phyloP scores from a whole-genome alignment of 2,329 filamentous ascomycete species.

The Furcasterigmium sp. region DNA sequence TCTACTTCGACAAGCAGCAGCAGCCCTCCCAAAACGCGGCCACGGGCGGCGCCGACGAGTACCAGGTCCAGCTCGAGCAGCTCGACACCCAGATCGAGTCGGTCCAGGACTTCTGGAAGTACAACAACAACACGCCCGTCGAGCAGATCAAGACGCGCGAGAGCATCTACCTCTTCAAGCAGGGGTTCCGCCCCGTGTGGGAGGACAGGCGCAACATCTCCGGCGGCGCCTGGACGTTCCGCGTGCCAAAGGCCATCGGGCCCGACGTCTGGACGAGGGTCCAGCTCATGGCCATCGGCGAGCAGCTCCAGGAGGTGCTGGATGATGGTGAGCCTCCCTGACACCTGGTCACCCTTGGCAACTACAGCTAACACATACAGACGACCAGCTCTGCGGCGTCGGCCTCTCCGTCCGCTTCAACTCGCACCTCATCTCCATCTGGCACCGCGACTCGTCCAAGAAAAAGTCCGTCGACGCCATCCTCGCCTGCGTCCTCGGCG shows the following conservation, averaged over 20 bases:
- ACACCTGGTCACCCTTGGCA: too few relatives aligned
- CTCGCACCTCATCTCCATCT: conserved; percentile 81
- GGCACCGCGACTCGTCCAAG: conserved; percentile 85
- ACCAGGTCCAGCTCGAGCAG: conserved; percentile 54
- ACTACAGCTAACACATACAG: conserved; percentile 36
- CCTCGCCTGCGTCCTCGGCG: conserved; percentile 65
- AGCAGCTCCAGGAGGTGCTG: conserved; percentile 69
- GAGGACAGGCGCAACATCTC: conserved; percentile 81
- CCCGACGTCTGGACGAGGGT: conserved; percentile 78
- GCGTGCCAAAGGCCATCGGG: conserved; percentile 70
- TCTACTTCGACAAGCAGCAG: conserved; percentile 55
- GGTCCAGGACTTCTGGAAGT: conserved; percentile 79
- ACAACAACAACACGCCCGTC: conserved; percentile 76
- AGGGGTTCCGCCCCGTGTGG: conserved; percentile 72
- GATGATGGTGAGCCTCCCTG: conserved; percentile 53
- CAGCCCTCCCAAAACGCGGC: conserved; percentile 17
- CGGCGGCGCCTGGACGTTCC: conserved; percentile 90
- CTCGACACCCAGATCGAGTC: conserved; percentile 66
- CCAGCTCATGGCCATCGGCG: conserved; percentile 76
- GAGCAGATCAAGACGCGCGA: conserved; percentile 72
- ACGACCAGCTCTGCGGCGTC: conserved; percentile 84
- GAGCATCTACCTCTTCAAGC: conserved; percentile 74
- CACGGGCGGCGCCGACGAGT: conserved; percentile 35
- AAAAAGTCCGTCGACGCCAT: conserved; percentile 72
- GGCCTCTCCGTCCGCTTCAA: conserved; percentile 86